Percentiles rank a stretch among this genome's conserved stretches.
Conservation (phyloP, 345 rosid species). For the Citrus medica region DNA sequence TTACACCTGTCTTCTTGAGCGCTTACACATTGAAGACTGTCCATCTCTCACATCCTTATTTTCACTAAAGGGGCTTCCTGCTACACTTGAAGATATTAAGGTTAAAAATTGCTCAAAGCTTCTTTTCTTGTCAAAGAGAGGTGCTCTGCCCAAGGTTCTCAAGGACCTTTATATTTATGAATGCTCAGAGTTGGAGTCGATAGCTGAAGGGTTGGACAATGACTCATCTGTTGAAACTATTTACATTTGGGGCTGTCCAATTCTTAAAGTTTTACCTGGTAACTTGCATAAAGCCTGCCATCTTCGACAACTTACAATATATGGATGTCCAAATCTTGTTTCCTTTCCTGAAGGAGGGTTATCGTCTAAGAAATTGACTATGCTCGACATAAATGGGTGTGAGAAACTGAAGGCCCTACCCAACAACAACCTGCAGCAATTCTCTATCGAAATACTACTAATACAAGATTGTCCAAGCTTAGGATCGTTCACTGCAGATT, state of each 20-base stretch:
- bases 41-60: slow-evolving; percentile 12
- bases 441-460: slow-evolving; percentile 11
- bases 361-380: background rate
- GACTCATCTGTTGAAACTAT: slow-evolving; percentile 2
- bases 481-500: slow-evolving; percentile 15
- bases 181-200: slow-evolving; percentile 11
- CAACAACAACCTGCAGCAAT: background rate
- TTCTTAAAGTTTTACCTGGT: slow-evolving; percentile 2
- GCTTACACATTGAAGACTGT: slow-evolving; percentile 3
- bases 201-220: background rate
- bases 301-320: slow-evolving; percentile 5
- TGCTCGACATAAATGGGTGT: background rate
- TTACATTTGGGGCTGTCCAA: background rate
- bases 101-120: slow-evolving; percentile 11
- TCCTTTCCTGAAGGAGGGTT: background rate
- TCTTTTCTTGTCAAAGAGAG: slow-evolving; percentile 7
- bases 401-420: slow-evolving; percentile 9
- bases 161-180: background rate
- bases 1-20: background rate
- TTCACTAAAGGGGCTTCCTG: slow-evolving; percentile 16
- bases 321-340: background rate
- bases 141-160: slow-evolving; percentile 9
- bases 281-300: slow-evolving; percentile 7
- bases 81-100: slow-evolving; percentile 6
- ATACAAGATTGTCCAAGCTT: slow-evolving; percentile 14